Base-by-base conservation (phyloP, 768 basidiomycete species). In the Amyloporia xantha region DNA sequence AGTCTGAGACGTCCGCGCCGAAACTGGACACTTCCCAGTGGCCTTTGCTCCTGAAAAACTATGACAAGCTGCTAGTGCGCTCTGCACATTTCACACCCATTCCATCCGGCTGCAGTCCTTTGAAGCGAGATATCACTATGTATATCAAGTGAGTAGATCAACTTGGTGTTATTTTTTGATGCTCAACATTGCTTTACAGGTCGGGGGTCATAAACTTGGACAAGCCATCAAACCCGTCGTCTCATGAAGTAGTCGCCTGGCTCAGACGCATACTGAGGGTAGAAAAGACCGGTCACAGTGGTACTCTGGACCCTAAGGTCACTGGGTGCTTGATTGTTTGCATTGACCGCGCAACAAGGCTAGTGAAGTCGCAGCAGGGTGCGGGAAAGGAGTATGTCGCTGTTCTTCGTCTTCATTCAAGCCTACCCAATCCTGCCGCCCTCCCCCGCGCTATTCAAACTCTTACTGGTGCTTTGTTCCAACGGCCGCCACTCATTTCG, bases 211-310 rank as follows among this genome's bases (percentile, higher is more conserved):
- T 99, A 66, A 99, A 99, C 72, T 77, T 99, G 57, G 96, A 99
- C 79, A 99, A 99, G 64, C 96, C 96, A 20, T 97, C 95, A 26
- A 99, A 98, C 70, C 95, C 95, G 3, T 96, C 94, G 15, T 95
- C 94, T 4, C 96, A 99, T 68, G 96, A 99, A 75, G 96, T 99
- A 47, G 96, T 99, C 56, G 96, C 96, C 13, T 99, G 96, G 96
- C 71, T 99, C 54, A 80, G 94, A 59, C 82, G 96, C n/a, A 99
- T 99, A 55, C 68, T 99, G 47, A 84, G 94, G 19, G 91, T 88
- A 21, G 96, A 98, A 68, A 98, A 99, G 72, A 99, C 96, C 0
- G 96, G 96, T 36, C 96, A 99, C 71, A 96, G 93, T 51, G 96
- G 96, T 56, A 99, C 96, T 38, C 79, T 99, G 41, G 96, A 99